phyloP scores from a whole-genome alignment of 768 basidiomycete species.

The Tylopilus subfusipes region DNA sequence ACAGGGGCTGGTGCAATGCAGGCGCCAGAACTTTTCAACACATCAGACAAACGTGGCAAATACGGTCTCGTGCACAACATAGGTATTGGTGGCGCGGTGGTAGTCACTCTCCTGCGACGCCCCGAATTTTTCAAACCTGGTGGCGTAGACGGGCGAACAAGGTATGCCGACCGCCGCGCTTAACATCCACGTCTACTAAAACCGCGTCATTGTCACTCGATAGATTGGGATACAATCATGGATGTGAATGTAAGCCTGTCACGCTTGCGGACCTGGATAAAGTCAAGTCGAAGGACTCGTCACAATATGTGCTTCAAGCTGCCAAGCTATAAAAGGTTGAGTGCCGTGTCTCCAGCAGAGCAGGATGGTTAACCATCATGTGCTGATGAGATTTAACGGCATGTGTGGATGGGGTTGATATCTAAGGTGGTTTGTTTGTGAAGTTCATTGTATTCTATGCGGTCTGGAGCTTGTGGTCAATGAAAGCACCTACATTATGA shows the following conservation, averaged over 20 bases:
- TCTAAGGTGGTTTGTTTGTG: too few species aligned
- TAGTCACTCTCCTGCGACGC: constrained; percentile 69
- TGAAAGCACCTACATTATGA: too few species aligned
- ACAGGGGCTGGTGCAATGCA: constrained; percentile 85
- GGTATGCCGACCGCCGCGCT: too few species aligned
- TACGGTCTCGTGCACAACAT: constrained; percentile 82
- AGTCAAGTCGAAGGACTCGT: constrained; percentile 67
- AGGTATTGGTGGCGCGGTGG: constrained; percentile 77
- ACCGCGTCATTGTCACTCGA: background rate
- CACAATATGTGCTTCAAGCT: constrained; percentile 38
- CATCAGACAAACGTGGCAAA: constrained; percentile 63
- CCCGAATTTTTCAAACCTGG: constrained; percentile 72
- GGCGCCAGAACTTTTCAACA: constrained; percentile 64
- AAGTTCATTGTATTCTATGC: too few species aligned
- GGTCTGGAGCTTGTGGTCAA: too few species aligned
- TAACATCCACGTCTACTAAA: background rate
- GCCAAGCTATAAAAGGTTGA: constrained; percentile 40
- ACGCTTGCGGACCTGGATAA: constrained; percentile 66
- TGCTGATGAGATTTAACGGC: too few species aligned
- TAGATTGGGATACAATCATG: constrained; percentile 82
- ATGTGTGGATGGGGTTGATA: too few species aligned
- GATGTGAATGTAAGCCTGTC: constrained; percentile 57
- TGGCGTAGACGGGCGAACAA: constrained; percentile 62
- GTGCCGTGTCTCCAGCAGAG: too few species aligned
- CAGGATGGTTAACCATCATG: too few species aligned